These are phyloP conservation scores for Coffea canephora DNA, from an alignment of 257 asterid genomes.

Conservation along the genomic window DNA sequence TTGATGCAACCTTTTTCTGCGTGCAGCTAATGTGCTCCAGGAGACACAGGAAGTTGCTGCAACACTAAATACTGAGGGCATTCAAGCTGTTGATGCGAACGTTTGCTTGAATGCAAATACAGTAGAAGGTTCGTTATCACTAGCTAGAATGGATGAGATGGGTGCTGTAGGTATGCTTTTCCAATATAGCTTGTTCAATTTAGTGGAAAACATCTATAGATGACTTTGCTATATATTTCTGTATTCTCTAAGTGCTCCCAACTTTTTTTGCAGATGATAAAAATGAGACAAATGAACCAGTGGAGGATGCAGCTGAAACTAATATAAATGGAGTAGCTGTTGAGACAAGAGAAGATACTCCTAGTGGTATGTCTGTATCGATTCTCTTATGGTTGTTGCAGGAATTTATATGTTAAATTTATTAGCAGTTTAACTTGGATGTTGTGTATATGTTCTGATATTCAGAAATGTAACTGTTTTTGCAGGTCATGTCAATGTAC, in stretches of 20 bases:
- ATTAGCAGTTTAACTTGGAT: neutral
- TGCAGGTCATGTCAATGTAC: neutral
- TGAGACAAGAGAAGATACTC: neutral
- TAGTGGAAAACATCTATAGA: neutral
- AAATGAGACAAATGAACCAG: neutral
- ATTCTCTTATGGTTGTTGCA: neutral
- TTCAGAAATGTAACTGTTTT: neutral
- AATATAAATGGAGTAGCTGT: neutral
- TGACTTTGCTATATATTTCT: too few relatives aligned
- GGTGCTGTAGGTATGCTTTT: conserved; percentile 4
- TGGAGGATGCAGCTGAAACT: neutral
- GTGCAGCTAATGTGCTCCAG: neutral
- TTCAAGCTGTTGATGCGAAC: neutral
- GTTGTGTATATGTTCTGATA: neutral
- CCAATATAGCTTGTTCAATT: neutral
- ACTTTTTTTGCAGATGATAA: neutral
- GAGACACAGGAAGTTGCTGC: conserved; percentile 1
- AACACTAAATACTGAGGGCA: neutral
- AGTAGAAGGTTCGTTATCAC: neutral
- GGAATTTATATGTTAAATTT: neutral
- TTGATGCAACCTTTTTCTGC: neutral
- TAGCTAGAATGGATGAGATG: neutral
- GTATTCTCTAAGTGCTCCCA: neutral
- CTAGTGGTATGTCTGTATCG: conserved; percentile 7
- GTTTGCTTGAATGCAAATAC: neutral